Evolutionary conservation across 2,329 filamentous ascomycete genomes (phyloP), one percentile per base, ranked within the genome.

Genomic region (Diaporthe aspalathi): DNA sequence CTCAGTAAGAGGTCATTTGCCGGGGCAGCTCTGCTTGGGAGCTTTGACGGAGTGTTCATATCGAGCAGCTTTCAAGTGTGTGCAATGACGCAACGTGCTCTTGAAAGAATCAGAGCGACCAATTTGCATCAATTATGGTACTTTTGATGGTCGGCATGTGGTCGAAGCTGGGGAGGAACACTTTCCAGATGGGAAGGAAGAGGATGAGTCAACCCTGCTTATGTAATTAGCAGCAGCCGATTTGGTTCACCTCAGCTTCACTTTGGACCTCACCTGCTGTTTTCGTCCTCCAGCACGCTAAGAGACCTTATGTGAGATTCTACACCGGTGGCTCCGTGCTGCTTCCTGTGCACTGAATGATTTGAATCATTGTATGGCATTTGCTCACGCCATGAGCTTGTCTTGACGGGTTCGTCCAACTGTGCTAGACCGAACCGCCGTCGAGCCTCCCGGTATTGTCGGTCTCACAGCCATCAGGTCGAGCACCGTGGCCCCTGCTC

Each of bases 151-250:
- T 35, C 45, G 43, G 40, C 43, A 63, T 49, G 57, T 47, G 27
- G 57, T 63, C 8, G 17, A 49, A 6, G 32, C 6, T 2, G 11
- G 43, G 12, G 17, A 32, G 43, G 29, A 14, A 38, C 14, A n/a
- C n/a, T n/a, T 12, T 12, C 11, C 49, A 16, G 49, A 3, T 27
- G 49, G 22, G 14, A 16, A 40, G n/a, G 57, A 47, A 40, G 22
- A 12, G 60, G 35, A 49, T 63, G 60, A 49, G 43, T 49, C 60
- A 63, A 63, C 12, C 1, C 2, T 35, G 60, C 45, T 65, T 65
- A 65, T 65, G 60, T 65, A 65, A 65, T 65, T 29, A 38, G 38
- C 29, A 38, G 38, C 29, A 50, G 29, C 60, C 38, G 27, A 50
- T n/a, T 20, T 35, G 14, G 43, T 38, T 5, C 16, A 1, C 9